A percentile compares a stretch with the other conserved stretches of the same genome.
Conservation (phyloP, 371 early-diverging fungal genomes). For the Mucor mucedo region DNA sequence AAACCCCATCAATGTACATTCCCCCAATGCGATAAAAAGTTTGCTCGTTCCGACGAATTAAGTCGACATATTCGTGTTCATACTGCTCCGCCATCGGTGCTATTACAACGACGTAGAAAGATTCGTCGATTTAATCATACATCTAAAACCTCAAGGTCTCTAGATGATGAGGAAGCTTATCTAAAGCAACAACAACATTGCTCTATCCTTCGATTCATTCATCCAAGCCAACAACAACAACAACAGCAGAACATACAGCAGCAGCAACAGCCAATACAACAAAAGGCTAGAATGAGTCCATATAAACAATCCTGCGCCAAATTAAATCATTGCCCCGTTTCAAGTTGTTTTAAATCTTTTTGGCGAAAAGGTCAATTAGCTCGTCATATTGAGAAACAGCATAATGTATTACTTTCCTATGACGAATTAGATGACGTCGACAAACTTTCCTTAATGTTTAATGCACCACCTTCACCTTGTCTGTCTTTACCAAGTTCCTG, state of each 20-base stretch:
- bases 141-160: constrained; percentile 13
- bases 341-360: constrained; percentile 48
- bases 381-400: constrained; percentile 47
- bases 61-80: constrained; percentile 77
- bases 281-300: constrained; percentile 24
- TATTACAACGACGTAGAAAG: constrained; percentile 23
- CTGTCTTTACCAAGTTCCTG: constrained; percentile 7
- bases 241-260: constrained; percentile 17
- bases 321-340: constrained; percentile 47
- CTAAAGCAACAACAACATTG: constrained; percentile 52
- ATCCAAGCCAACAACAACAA: constrained; percentile 13
- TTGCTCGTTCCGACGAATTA: constrained; percentile 89
- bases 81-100: constrained; percentile 40
- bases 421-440: constrained; percentile 15
- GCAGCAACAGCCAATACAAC: neutral
- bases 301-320: constrained; percentile 38
- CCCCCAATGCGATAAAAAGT: constrained; percentile 78
- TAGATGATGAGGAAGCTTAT: constrained; percentile 52
- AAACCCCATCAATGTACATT: constrained; percentile 80
- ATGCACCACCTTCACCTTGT: constrained; percentile 7
- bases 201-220: constrained; percentile 48
- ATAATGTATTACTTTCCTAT: constrained; percentile 10
- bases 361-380: constrained; percentile 54
- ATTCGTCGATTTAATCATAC: constrained; percentile 16
- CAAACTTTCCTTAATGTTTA: constrained; percentile 1